Evolutionary conservation across 2,329 filamentous ascomycete genomes (phyloP), one percentile per base, ranked within the genome.

Genomic region (Bipolaris zeicola): DNA sequence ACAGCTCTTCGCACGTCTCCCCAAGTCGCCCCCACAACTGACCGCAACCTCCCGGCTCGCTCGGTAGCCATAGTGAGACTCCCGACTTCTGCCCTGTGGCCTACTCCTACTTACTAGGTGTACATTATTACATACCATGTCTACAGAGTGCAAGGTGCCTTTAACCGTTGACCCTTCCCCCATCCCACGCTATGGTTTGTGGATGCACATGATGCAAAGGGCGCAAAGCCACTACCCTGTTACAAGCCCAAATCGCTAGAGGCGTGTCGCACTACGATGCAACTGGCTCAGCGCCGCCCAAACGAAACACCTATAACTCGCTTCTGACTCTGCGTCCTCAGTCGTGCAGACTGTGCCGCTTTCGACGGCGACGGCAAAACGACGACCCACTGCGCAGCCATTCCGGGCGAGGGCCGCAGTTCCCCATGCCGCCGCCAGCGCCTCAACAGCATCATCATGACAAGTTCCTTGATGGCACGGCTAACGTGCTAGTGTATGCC

Each of bases 181-280:
- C 26, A 31, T 31, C 10, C 28, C 28, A 31, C 28, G 8, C 28
- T n/a, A 44, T 45, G 28, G n/a, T 8, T 10, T 37, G 31, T 31
- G 48, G 33, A 26, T 38, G 57, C 52, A 18, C 37, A 45, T 37
- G 33, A 53, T 28, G 48, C 51, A 55, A 46, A 47, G 37, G 51
- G 28, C 48, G 48, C 50, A 20, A 26, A 42, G 39, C 39, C 39
- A 42, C 46, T 51, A 47, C 36, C 57, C 58, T 60, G 55, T 46
- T 57, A 56, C 51, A 34, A 39, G 44, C 57, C 43, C 50, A 49
- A 52, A 50, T 47, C 24, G 46, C 57, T 39, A 46, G 18, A 54
- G 43, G 51, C 33, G 50, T 64, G 66, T 67, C 64, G 61, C 66
- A 68, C 66, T 60, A 66, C 58, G 49, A 62, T 66, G 46, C 54